These are phyloP conservation scores for Globisporangium recalcitrans DNA, from an alignment of 352 stramenopile genomes.

Conservation along the genomic window DNA sequence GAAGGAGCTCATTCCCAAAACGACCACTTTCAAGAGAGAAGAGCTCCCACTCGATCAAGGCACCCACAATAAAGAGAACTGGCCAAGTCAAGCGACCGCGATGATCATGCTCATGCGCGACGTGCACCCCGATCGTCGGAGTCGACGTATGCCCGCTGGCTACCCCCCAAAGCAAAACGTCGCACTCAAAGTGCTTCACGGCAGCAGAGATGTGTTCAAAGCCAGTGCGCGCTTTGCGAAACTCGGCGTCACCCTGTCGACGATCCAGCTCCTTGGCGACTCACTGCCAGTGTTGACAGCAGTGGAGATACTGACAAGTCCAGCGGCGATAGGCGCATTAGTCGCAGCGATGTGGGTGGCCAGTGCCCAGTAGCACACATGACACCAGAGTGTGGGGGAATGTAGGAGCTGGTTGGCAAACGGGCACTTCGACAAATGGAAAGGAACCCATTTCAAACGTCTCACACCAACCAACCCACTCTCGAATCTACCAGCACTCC, in stretches of 20 bases:
- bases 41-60: neutral
- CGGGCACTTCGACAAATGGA: no score
- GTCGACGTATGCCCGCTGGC: neutral
- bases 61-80: neutral
- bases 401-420: neutral
- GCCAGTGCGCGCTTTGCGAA: neutral
- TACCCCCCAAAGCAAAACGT: neutral
- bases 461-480: no score
- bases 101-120: slow-evolving; percentile 5
- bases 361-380: neutral
- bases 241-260: neutral
- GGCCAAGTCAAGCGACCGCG: no score
- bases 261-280: neutral
- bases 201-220: neutral
- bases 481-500: no score
- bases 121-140: neutral
- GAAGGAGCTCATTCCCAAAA: neutral
- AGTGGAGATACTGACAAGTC: neutral
- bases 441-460: no score
- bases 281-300: neutral
- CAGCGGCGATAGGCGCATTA: neutral
- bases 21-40: neutral
- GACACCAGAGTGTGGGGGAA: neutral
- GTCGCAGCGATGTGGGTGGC: neutral
- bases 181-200: neutral